Base-by-base conservation (phyloP, 2,329 filamentous ascomycete genomes). In the Fusarium penzigii region DNA sequence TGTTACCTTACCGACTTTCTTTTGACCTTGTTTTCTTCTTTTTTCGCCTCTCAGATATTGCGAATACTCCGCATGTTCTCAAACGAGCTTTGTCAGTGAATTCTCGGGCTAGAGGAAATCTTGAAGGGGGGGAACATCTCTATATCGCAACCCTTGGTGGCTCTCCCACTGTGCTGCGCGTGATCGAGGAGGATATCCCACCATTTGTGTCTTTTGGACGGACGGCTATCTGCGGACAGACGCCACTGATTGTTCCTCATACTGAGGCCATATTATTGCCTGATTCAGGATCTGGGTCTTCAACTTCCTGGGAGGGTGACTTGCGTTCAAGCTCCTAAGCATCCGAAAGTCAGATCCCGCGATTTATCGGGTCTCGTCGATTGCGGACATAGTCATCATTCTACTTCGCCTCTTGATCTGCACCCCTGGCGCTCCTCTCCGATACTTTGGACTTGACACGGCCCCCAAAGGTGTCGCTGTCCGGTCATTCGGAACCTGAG, bases 201-300 rank as follows among this genome's bases (percentile, higher is more conserved):
- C 32, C 17, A 34, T 25, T 44, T 54, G 45, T 59, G 52, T 32
- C 32, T 55, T 48, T 29, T 46, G 58, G 51, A 39, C 53, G 36
- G 44, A 46, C 57, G 57, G 57, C 55, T 54, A 39, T 52, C 46
- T 60, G 54, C 54, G 57, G 55, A 40, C 44, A 49, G 43, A 38
- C 57, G 57, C 57, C 57, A 59, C 57, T 47, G 45, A 25, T 10
- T 45, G 25, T 42, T 39, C 7, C 20, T 42, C 11, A 39, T 29
- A 45, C 34, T 44, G 39, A 48, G 45, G 36, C 41, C 55, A 38
- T 55, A 48, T 54, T 17, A 29, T 46, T 52, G 29, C 36, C 46
- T 46, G 44, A 45, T 20, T 43, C 44, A 44, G 39, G 13, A 46
- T 42, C 42, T 47, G 25, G 42, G n/a, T n/a, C 43, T 41, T 55